These are phyloP conservation scores for Pythium myriotylum DNA, from an alignment of 352 stramenopile species.

Conservation along the genomic window DNA sequence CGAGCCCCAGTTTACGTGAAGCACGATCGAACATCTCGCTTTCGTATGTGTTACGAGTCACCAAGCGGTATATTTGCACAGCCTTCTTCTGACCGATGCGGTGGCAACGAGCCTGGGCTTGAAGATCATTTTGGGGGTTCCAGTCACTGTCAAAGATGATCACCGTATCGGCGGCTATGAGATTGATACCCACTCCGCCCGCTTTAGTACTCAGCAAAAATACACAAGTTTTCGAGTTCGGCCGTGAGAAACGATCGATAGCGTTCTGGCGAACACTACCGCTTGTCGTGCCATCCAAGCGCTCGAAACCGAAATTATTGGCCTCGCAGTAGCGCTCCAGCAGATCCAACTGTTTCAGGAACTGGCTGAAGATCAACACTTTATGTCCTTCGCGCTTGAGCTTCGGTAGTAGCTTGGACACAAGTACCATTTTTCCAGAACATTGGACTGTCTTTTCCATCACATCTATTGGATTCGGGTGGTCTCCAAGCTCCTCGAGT, in stretches of 20 bases:
- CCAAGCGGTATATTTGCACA: conserved; percentile 97
- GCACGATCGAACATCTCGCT: conserved; percentile 99
- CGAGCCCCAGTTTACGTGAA: conserved; percentile 97
- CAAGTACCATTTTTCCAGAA: conserved; percentile 89
- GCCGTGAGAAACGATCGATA: conserved; percentile 97
- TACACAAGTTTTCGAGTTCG: conserved; percentile 96
- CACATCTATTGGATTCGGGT: conserved; percentile 47
- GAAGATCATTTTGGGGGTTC: conserved; percentile 97
- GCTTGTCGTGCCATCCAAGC: conserved; percentile 91
- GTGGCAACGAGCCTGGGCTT: conserved; percentile 93
- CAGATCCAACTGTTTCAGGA: conserved; percentile 93
- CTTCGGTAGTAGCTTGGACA: conserved; percentile 90
- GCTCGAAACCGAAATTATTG: conserved; percentile 87
- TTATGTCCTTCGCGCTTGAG: conserved; percentile 93
- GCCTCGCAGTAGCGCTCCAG: conserved; percentile 93
- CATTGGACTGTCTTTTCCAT: conserved; percentile 88
- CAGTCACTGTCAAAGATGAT: conserved; percentile 99
- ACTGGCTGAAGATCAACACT: conserved; percentile 96
- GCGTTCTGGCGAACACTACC: conserved; percentile 90
- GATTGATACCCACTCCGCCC: conserved; percentile 98
- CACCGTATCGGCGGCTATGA: conserved; percentile 98
- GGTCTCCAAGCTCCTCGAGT: conserved; percentile 67
- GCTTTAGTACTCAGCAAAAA: conserved; percentile 98
- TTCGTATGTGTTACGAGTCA: conserved; percentile 99
- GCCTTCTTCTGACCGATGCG: conserved; percentile 99